Evolutionary conservation across 345 rosid genomes (phyloP).

Genomic region (Anacardium occidentale): DNA sequence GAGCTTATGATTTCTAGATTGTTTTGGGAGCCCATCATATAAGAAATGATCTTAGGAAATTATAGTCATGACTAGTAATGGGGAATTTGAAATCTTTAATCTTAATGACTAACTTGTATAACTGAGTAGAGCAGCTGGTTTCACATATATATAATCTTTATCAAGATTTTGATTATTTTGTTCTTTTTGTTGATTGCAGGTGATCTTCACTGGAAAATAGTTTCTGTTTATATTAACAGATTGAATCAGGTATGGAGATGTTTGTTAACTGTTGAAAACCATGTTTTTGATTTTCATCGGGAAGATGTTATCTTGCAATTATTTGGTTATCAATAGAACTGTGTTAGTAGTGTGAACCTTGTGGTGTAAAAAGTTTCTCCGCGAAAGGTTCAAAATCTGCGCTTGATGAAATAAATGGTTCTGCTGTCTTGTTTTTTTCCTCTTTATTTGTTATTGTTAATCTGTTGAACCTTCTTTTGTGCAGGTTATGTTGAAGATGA

Average conservation of each 20-base stretch:
- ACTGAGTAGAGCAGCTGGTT: not conserved
- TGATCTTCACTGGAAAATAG: constrained; percentile 93
- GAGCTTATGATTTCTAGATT: not conserved
- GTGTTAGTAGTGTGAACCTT: constrained; percentile 26
- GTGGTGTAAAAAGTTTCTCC: constrained; percentile 21
- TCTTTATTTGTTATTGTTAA: constrained; percentile 27
- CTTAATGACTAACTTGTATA: not conserved
- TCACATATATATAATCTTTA: not conserved
- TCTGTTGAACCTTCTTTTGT: constrained; percentile 36
- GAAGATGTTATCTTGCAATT: constrained; percentile 29
- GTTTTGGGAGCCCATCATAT: not conserved
- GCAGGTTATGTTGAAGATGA: constrained; percentile 96
- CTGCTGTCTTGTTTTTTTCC: constrained; percentile 9
- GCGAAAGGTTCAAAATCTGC: constrained; percentile 32
- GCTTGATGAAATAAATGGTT: constrained; percentile 35
- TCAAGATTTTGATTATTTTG: not conserved
- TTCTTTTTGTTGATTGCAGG: constrained; percentile 51
- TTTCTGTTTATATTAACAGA: constrained; percentile 83
- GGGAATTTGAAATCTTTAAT: not conserved
- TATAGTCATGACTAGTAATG: not conserved
- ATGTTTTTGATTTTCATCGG: not conserved
- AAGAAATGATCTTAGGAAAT: not conserved
- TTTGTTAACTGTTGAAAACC: too few relatives aligned
- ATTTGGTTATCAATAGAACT: constrained; percentile 41
- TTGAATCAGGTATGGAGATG: constrained; percentile 58